Percentiles rank a stretch among this genome's conserved stretches.
Evolutionary conservation across 1,284 basidiomycete genomes (phyloP).

Genomic region (Trichosporon inkin): DNA sequence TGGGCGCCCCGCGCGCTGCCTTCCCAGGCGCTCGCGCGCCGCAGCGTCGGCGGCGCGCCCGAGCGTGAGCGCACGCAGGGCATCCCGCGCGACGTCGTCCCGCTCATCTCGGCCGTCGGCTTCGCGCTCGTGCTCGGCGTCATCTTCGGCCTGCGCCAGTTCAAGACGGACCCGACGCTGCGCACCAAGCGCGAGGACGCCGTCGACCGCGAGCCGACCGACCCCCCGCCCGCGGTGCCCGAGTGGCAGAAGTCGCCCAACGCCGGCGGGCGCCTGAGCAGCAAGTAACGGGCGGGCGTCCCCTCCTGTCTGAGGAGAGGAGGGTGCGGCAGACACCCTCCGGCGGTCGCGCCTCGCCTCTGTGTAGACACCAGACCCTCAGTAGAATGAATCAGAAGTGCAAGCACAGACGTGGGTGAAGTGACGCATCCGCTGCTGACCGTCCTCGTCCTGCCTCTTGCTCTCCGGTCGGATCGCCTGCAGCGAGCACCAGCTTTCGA

Average conservation of each 20-base stretch:
- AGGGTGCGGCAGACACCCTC: too few species aligned
- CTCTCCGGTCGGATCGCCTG: too few species aligned
- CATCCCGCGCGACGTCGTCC: background rate
- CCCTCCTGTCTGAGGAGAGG: too few species aligned
- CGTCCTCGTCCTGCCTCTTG: too few species aligned
- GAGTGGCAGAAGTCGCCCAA: background rate
- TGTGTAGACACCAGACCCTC: too few species aligned
- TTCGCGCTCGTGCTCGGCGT: background rate
- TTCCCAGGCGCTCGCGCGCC: background rate
- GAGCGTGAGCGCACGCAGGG: background rate
- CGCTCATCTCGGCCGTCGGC: background rate
- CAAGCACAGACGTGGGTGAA: too few species aligned
- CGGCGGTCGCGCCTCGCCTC: too few species aligned
- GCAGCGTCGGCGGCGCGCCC: background rate
- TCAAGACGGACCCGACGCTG: slow-evolving; percentile 4
- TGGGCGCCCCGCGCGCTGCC: background rate
- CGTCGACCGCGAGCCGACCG: background rate
- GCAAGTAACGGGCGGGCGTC: too few species aligned
- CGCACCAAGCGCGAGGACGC: background rate
- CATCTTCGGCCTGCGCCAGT: background rate
- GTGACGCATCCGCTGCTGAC: too few species aligned
- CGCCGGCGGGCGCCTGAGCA: background rate
- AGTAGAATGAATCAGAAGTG: too few species aligned
- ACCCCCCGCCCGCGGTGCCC: background rate
- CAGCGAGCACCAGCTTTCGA: too few species aligned